These are phyloP conservation scores for Sisymbrium altissimum DNA, from an alignment of 345 rosid species.

Conservation along the genomic window DNA sequence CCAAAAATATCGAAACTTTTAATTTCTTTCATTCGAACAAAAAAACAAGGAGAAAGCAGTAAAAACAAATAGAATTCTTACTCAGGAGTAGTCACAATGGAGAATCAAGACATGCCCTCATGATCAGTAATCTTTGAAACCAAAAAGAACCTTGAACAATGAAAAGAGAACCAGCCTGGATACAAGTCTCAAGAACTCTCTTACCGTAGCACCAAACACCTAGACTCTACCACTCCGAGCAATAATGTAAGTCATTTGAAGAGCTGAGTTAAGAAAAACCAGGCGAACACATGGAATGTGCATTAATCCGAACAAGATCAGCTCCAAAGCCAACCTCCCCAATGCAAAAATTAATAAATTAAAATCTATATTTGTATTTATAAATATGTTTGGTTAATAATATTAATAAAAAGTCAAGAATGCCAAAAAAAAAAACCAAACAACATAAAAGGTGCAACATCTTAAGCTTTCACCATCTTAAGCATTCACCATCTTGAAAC, in stretches of 20 bases:
- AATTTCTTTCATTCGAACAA: neutral
- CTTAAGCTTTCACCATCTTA: too few species aligned
- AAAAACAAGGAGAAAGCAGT: neutral
- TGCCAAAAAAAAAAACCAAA: too few species aligned
- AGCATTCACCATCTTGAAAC: too few species aligned
- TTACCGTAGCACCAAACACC: conserved; percentile 67
- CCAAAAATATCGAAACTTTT: neutral
- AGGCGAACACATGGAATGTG: conserved; percentile 90
- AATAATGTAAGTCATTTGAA: conserved; percentile 79
- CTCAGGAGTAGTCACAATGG: conserved; percentile 85
- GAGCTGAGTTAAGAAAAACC: conserved; percentile 92
- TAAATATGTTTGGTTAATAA: too few species aligned
- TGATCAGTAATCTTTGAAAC: conserved; percentile 83
- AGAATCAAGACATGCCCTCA: conserved; percentile 82
- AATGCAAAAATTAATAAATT: too few species aligned
- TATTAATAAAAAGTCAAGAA: too few species aligned
- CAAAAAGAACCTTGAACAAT: conserved; percentile 80
- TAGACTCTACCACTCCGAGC: conserved; percentile 76
- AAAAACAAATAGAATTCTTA: conserved; percentile 27
- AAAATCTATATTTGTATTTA: too few species aligned
- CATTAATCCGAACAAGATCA: conserved; percentile 77
- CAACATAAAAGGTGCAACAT: too few species aligned
- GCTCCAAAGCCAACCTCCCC: conserved; percentile 94
- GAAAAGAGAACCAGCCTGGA: conserved; percentile 67
- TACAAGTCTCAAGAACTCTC: conserved; percentile 64